Base-by-base conservation (phyloP, 306 rosid genomes). In the Inga leiocalycina region DNA sequence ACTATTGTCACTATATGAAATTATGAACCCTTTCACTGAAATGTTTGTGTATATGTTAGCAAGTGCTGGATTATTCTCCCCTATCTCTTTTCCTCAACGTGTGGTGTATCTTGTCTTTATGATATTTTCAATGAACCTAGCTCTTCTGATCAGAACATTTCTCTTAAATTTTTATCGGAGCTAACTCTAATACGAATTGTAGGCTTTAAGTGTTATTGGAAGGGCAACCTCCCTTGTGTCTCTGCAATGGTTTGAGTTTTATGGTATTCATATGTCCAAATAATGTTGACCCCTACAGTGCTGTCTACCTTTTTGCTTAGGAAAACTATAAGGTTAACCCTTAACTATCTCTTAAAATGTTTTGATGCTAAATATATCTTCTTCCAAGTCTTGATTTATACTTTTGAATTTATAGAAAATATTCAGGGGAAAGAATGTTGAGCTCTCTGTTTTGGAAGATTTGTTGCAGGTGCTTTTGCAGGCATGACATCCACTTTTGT, bases 151-250 rank as follows among this genome's bases (percentile, higher is more conserved):
- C 2, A 45, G 84, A 94, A 92, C 87, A 90, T 91, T 97, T 91
- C 90, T 81, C 92, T 79, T 15, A 94, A 92, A 82, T 90, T 74
- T 91, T 94, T 62, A 32, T 61, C 48, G 77, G 43, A 76, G 83
- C 84, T 79, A 77, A 66, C 67, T n/a, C 79, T 80, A 70, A 54
- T 34, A 69, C 75, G 37, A 76, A 84, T 76, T 85, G 71, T 91
- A 93, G 98, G 94, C 97, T 64, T 95, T 13, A 93, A 80, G 83
- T 94, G 98, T 80, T 95, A 95, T 87, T 95, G 98, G 98, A 95
- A 88, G 91, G 98, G 90, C 88, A 95, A 91, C 86, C 98, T 95
- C 79, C 98, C 98, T 51, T 97, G 93, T 97, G 98, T 95, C 81
- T 76, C 48, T 78, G 51, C 74, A 80, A 27, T 39, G 85, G 80